A percentile compares a stretch with the other conserved stretches of the same genome.
Evolutionary conservation across 164 flowering plant species (phyloP).

Genomic region (Cinnamomum chago): DNA sequence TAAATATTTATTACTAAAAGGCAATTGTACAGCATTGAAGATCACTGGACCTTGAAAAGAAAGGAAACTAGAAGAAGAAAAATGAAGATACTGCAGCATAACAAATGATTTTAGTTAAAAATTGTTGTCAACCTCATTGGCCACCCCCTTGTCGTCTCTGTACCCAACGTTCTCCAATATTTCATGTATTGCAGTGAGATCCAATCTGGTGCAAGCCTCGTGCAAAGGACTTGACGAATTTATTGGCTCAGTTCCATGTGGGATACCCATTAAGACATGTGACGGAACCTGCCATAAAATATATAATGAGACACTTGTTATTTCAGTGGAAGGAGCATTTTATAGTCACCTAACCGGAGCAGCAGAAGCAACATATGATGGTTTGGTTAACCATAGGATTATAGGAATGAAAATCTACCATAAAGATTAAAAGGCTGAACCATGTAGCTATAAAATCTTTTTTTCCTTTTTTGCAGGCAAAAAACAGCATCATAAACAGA

Average conservation of each 20-base stretch:
- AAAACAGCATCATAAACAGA: background rate
- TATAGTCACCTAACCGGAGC: too few species aligned
- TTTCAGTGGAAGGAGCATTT: background rate
- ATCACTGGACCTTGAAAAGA: background rate
- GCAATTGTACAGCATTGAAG: background rate
- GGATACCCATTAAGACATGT: constrained; percentile 57
- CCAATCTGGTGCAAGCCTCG: constrained; percentile 81
- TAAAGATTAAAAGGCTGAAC: background rate
- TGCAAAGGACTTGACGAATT: constrained; percentile 61
- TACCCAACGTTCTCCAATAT: constrained; percentile 79
- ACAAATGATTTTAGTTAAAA: background rate
- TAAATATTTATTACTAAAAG: background rate
- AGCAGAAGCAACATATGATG: background rate
- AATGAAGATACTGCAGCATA: too few species aligned
- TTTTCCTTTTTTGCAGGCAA: background rate
- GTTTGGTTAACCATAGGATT: background rate
- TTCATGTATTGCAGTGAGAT: constrained; percentile 87
- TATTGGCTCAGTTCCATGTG: constrained; percentile 41
- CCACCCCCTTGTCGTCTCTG: constrained; percentile 86
- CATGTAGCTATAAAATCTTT: too few species aligned
- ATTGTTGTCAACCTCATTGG: constrained; percentile 62
- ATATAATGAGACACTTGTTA: background rate
- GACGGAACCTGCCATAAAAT: constrained; percentile 62
- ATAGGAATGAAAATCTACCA: background rate
- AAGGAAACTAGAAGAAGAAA: too few species aligned